Evolutionary conservation across 2,329 filamentous ascomycete species (phyloP).

Genomic region (Aspergillus quadricinctus): DNA sequence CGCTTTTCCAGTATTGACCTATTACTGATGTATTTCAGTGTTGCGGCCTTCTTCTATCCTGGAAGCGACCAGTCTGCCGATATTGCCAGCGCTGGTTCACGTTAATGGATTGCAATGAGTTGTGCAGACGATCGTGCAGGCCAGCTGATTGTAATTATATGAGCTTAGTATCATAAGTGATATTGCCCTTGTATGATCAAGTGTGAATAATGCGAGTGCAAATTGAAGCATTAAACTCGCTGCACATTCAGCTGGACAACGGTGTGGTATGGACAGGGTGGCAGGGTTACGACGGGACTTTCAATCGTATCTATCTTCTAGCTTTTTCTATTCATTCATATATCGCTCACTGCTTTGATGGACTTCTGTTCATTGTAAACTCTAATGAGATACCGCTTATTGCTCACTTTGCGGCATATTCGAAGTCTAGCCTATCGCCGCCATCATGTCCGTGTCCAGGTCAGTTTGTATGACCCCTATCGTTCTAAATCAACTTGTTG

Average conservation of each 20-base stretch:
- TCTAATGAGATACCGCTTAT: too few species aligned
- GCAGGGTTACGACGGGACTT: not conserved
- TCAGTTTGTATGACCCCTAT: not conserved
- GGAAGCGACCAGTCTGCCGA: constrained; percentile 22
- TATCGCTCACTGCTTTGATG: not conserved
- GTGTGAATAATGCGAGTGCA: not conserved
- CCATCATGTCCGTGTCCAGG: not conserved
- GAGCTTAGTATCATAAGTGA: not conserved
- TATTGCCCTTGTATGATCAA: not conserved
- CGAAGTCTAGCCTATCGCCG: not conserved
- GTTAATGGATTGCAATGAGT: not conserved
- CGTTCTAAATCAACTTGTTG: not conserved
- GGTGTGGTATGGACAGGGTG: too few species aligned
- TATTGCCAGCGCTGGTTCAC: constrained; percentile 18
- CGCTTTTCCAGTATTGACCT: not conserved
- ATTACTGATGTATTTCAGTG: constrained; percentile 18
- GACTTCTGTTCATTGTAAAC: not conserved
- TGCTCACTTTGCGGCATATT: not conserved
- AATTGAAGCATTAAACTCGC: not conserved
- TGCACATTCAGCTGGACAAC: not conserved
- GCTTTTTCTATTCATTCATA: not conserved
- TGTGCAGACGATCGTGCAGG: not conserved
- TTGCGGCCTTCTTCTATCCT: constrained; percentile 44
- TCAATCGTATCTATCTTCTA: not conserved
- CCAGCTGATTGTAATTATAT: not conserved